Base-by-base conservation (phyloP, 306 rosid species). In the Sesbania bispinosa region DNA sequence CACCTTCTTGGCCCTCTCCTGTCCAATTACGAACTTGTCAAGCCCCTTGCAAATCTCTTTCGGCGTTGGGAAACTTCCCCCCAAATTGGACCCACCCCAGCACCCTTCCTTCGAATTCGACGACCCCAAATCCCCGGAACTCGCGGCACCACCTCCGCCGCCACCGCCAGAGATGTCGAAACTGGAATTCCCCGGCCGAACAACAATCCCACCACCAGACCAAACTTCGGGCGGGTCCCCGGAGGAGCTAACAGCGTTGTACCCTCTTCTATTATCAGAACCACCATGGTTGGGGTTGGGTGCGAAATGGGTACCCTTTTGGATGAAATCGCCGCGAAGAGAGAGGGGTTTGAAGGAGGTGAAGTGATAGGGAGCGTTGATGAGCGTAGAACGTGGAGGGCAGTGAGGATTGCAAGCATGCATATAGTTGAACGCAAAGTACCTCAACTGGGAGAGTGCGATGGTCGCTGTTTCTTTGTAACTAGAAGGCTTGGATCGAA, bases 161-260 rank as follows among this genome's bases (percentile, higher is more conserved):
- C 87, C 82, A 19, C 68, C 77, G 10, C 76, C 76, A 9, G 72
- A 4, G 9, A 8, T 80, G 43, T 93, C 87, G 66, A 74, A 77
- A 71, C 43, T 81, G 36, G 88, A 73, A 63, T 65, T 84, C 4
- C 78, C 87, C 1, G 84, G 16, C 48, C 96, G 77, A 59, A 91
- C 70, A 64, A 91, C 93, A 50, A 95, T 74, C 18, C 99, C 99
- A 2, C 76, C 99, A 1, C 97, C 99, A 35, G 95, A 83, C 99
- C 99, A 95, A 4, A 95, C 84, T 82, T 95, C 96, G 4, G 96
- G 93, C 0, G 97, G 97, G 74, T 91, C 99, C 16, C 97, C 96
- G 18, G 74, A 68, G 0, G 97, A 84, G 53, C 78, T 66, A 64
- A 76, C 51, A 16, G 77, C 46, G 26, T 47, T 53, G 42, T 67